These are phyloP conservation scores for Gyromitra esculenta DNA, from an alignment of 2,329 filamentous ascomycete species.

Conservation along the genomic window DNA sequence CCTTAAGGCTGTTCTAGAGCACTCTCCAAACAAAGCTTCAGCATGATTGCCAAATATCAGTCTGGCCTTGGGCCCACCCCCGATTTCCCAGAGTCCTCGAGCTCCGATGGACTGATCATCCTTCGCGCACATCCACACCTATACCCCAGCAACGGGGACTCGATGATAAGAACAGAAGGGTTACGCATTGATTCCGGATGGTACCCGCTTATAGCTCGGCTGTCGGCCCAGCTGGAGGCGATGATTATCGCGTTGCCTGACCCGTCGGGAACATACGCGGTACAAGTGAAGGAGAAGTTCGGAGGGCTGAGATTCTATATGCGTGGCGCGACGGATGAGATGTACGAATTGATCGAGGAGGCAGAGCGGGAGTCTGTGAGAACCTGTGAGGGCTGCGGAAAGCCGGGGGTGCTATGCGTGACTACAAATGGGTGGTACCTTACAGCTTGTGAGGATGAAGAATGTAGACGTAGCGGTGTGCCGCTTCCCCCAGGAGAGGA, in stretches of 20 bases:
- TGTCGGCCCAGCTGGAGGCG: not conserved
- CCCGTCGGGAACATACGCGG: not conserved
- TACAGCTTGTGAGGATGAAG: not conserved
- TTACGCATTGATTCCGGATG: not conserved
- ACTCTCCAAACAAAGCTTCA: not conserved
- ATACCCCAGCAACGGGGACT: not conserved
- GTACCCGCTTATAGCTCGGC: not conserved
- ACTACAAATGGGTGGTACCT: not conserved
- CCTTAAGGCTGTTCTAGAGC: not conserved
- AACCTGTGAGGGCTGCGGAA: not conserved
- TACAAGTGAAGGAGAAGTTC: slow-evolving; percentile 6
- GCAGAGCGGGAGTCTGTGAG: not conserved
- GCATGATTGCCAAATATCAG: not conserved
- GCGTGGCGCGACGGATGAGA: not conserved
- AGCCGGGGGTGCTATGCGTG: not conserved
- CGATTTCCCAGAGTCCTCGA: not conserved
- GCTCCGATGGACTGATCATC: not conserved
- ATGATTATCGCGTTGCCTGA: not conserved
- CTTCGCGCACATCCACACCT: not conserved
- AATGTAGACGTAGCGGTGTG: not conserved
- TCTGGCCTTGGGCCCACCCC: not conserved
- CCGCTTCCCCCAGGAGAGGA: not conserved
- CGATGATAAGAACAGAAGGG: not conserved
- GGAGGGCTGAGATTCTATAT: slow-evolving; percentile 8
- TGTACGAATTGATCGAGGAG: not conserved